These are phyloP conservation scores for Lentithecium fluviatile DNA, from an alignment of 495 filamentous ascomycete species.

Conservation along the genomic window DNA sequence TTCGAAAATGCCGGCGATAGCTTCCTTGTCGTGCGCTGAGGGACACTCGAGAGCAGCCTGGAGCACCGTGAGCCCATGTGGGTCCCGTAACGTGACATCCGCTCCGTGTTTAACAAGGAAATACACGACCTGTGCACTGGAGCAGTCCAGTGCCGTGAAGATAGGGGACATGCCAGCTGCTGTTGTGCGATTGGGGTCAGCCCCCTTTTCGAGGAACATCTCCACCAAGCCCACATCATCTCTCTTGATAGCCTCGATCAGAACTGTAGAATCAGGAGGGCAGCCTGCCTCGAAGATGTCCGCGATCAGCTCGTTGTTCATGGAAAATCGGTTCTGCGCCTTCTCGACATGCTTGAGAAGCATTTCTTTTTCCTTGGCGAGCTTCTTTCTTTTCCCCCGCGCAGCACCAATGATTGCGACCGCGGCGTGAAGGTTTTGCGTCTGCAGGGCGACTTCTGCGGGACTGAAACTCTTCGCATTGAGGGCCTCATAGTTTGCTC, in stretches of 20 bases:
- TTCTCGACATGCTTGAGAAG: conserved; percentile 31
- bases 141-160: conserved; percentile 24
- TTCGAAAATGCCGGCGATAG: conserved; percentile 19
- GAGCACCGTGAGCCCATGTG: conserved; percentile 16
- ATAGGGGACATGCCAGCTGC: conserved; percentile 16
- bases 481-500: conserved; percentile 13
- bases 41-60: conserved; percentile 21
- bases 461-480: conserved; percentile 13
- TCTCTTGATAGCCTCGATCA: conserved; percentile 29
- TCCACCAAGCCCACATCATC: conserved; percentile 17
- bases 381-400: conserved; percentile 19
- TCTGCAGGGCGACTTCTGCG: conserved; percentile 24
- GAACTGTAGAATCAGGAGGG: conserved; percentile 27
- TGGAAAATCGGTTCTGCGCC: conserved; percentile 27
- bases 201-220: conserved; percentile 28
- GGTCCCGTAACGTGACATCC: conserved; percentile 21
- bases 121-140: conserved; percentile 15
- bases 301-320: conserved; percentile 29
- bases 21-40: conserved; percentile 26
- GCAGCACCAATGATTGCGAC: conserved; percentile 29
- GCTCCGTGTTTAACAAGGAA: conserved; percentile 21
- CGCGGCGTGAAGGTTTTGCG: conserved; percentile 22
- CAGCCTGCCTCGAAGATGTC: conserved; percentile 27
- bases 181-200: conserved; percentile 24
- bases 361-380: conserved; percentile 31